Evolutionary conservation across 345 rosid genomes (phyloP).

Genomic region (Eucalyptus marginata): DNA sequence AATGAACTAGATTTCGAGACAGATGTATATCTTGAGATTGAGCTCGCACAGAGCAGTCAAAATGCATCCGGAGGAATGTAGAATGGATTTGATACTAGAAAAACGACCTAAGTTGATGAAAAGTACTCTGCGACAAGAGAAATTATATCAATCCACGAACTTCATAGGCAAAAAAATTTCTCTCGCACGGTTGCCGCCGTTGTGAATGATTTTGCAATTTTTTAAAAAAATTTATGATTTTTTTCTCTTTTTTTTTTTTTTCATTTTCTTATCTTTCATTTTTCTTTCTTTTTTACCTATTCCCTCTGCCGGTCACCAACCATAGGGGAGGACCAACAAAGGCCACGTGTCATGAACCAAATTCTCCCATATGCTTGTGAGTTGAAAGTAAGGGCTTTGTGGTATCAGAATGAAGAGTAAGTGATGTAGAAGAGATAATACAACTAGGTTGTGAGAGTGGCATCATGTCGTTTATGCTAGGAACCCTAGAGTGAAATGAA

Average conservation of each 20-base stretch:
- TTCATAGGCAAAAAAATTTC: no score
- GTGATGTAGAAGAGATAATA: background rate
- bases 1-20: background rate
- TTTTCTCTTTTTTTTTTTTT: no score
- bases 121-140: background rate
- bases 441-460: background rate
- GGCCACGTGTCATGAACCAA: background rate
- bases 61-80: background rate
- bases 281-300: background rate
- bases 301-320: background rate
- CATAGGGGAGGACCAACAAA: background rate
- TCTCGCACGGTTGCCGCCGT: background rate
- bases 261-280: background rate
- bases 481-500: background rate
- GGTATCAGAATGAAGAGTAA: background rate
- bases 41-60: background rate
- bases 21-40: background rate
- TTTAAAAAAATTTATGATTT: background rate
- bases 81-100: background rate
- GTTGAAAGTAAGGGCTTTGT: background rate
- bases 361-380: background rate
- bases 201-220: background rate
- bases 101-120: background rate
- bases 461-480: no score
- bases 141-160: no score